Base-by-base conservation (phyloP, 441 rosid species). In the Isatis lusitanica region DNA sequence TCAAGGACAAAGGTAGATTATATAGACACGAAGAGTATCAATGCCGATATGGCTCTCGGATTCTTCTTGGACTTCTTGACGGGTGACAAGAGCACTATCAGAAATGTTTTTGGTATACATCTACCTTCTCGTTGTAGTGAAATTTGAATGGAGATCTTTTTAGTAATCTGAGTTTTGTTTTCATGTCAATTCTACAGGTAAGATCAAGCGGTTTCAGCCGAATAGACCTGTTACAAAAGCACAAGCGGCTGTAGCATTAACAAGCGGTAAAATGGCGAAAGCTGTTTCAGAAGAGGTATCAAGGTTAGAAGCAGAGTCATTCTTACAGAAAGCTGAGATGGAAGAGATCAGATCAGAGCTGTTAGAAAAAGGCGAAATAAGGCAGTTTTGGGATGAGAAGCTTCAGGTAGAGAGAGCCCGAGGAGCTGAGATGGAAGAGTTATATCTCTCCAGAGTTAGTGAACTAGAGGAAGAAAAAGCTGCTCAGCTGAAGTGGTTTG, bases 61-160 rank as follows among this genome's bases (percentile, higher is more conserved):
- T 85, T 92, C 75, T 82, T 87, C 78, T 69, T 84, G 69, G 98
- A 94, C 82, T 78, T 86, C 84, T 74, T 88, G 83, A 87, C 71
- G 26, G 92, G 85, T 35, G 91, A 89, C 74, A 73, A 80, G 81
- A 86, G 98, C 85, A 89, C 90, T 47, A 74, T 81, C 71, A 87
- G 90, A 90, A 89, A 79, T 74, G 97, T 89, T 74, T 94, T 94
- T 80, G 98, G 99, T 94, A 90, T 36, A 17, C 68, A 33, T 55
- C 62, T 58, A 42, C 42, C 78, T 35, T 24, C 16, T 68, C 31
- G 17, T 47, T 47, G 17, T 1, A 47, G 12, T 24, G 26, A 4
- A 47, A 47, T 1, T 30, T 30, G 31, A 30, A 24, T 24, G 26
- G 26, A 1, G 3, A 1, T 3, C 3, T 24, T 24, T 24, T 24